Base-by-base conservation (phyloP, 1,284 basidiomycete genomes). In the Malassezia arunalokei region DNA sequence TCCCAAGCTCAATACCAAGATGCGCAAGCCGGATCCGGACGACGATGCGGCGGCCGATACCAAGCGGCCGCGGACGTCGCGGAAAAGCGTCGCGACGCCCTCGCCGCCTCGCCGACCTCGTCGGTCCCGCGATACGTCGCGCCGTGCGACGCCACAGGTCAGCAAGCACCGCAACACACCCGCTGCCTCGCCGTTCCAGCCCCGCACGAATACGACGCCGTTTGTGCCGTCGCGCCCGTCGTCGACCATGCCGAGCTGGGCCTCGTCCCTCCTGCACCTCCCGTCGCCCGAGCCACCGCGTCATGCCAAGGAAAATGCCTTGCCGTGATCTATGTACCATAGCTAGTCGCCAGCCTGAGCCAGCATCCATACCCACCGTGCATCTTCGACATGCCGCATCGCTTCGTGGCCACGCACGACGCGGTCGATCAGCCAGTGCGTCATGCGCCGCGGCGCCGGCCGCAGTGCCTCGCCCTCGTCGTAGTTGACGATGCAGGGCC, bases 1-100 rank as follows among this genome's bases (percentile, higher is more conserved):
- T 27, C 70, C 70, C 3, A 73, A 73, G 42, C 63, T 73, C 43
- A 73, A 73, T 51, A 73, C 70, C 35, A 72, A 72, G 63, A 72
- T 72, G 70, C 63, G 70, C 35, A 72, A 71, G 43, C 70, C 70
- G 2, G 68, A 71, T 27, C 40, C 37, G 49, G n/a, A 31, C 30
- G 41, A 43, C 24, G 15, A 15, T 2, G 37, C 11, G n/a, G 28
- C 30, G 27, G 32, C 48, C 8, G 24, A 17, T 8, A 15, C 48
- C 4, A 49, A 42, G 39, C 15, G 31, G 12, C 31, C 47, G 7
- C 39, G 47, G 7, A 41, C 47, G 29, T 40, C 47, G 24, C 46
- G n/a, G 2, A 15, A 35, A 35, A 31, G 31, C 12, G 29, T n/a
- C 28, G 20, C 39, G 14, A 14, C 39, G 14, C 39, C 39, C 9